Evolutionary conservation across 768 basidiomycete genomes (phyloP).

Genomic region (Lactifluus rugatus): DNA sequence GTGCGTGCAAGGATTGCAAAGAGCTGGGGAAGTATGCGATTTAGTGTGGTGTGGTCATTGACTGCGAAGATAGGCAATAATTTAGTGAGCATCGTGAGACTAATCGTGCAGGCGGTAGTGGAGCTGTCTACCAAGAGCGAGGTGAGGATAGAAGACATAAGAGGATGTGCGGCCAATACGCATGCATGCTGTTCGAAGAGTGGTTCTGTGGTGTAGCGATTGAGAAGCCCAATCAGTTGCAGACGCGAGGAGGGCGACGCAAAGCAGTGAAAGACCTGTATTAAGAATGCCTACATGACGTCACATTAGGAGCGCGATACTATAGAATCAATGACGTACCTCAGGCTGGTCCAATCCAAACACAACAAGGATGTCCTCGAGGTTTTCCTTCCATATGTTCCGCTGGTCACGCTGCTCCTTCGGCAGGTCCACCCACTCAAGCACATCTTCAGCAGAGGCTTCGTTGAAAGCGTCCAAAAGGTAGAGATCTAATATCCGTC

Average conservation of each 20-base stretch:
- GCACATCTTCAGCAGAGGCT: slow-evolving; percentile 56
- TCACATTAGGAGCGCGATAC: not conserved
- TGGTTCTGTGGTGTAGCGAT: slow-evolving; percentile 46
- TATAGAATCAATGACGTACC: slow-evolving; percentile 35
- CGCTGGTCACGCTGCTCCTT: slow-evolving; percentile 49
- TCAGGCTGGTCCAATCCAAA: slow-evolving; percentile 54
- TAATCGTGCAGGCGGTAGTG: slow-evolving; percentile 56
- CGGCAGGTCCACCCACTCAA: slow-evolving; percentile 67
- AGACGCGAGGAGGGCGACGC: slow-evolving; percentile 49
- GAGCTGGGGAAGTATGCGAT: slow-evolving; percentile 50
- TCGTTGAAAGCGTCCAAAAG: slow-evolving; percentile 71
- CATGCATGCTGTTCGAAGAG: slow-evolving; percentile 40
- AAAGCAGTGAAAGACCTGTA: slow-evolving; percentile 57
- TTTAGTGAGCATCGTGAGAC: slow-evolving; percentile 55
- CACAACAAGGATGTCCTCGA: slow-evolving; percentile 64
- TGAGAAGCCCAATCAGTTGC: slow-evolving; percentile 59
- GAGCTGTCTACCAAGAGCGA: slow-evolving; percentile 70
- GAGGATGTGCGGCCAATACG: slow-evolving; percentile 48
- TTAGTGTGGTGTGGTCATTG: slow-evolving; percentile 46
- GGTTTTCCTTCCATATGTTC: slow-evolving; percentile 64
- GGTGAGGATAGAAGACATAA: slow-evolving; percentile 53
- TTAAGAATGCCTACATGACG: slow-evolving; percentile 51
- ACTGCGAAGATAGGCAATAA: slow-evolving; percentile 68
- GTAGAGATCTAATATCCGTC: slow-evolving; percentile 63
- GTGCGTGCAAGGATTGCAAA: slow-evolving; percentile 60